Conservation (phyloP, 176 grass and related monocot genomes). For the Cenchrus purpureus region DNA sequence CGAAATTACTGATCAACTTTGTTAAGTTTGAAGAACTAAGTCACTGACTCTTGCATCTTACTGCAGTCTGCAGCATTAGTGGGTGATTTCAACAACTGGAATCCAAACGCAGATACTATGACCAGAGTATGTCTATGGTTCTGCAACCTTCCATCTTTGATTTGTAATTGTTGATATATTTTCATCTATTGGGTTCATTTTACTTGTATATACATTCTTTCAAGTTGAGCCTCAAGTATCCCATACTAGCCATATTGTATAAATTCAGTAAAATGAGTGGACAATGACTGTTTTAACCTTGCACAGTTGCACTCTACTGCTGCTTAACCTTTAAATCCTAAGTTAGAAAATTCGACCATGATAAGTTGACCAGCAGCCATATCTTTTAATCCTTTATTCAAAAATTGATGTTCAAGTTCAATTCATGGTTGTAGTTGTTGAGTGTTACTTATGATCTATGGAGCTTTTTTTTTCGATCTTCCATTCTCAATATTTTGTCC, state of each 20-base stretch:
- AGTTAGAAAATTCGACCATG: too few relatives aligned
- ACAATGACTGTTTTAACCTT: not conserved
- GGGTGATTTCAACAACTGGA: slow-evolving; percentile 99
- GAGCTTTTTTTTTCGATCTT: slow-evolving; percentile 27
- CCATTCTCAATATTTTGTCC: slow-evolving; percentile 5
- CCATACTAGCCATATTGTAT: not conserved
- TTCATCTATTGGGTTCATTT: slow-evolving; percentile 37
- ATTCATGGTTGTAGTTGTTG: not conserved
- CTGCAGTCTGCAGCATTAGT: slow-evolving; percentile 89
- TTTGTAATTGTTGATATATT: slow-evolving; percentile 35
- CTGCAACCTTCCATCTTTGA: slow-evolving; percentile 36
- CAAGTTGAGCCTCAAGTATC: slow-evolving; percentile 13
- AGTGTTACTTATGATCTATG: not conserved
- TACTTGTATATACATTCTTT: slow-evolving; percentile 30
- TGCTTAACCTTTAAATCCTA: slow-evolving; percentile 6
- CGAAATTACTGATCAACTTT: slow-evolving; percentile 9
- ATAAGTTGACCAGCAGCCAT: not conserved
- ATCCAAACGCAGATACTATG: slow-evolving; percentile 79
- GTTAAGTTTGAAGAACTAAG: slow-evolving; percentile 31
- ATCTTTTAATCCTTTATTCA: not conserved
- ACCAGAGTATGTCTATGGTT: slow-evolving; percentile 55
- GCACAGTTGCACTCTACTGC: not conserved
- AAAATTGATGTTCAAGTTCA: slow-evolving; percentile 6
- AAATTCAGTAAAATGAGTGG: slow-evolving; percentile 5
- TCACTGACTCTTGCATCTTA: slow-evolving; percentile 32